Percentiles rank a stretch among this genome's conserved stretches.
These are phyloP conservation scores for Haplographium delicatum DNA, from an alignment of 495 filamentous ascomycete species.

Conservation along the genomic window DNA sequence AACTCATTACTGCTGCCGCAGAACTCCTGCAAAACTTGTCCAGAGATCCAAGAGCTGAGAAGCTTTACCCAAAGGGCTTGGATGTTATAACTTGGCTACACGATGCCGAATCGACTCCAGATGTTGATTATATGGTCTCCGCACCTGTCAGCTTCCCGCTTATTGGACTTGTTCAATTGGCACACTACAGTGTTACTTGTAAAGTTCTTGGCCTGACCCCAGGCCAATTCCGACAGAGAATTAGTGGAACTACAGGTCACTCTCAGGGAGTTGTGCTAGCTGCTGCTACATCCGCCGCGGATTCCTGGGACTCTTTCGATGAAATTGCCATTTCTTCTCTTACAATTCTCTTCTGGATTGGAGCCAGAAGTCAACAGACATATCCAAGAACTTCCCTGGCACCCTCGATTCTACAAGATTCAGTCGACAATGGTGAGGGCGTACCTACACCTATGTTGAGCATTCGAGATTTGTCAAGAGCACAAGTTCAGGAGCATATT, in stretches of 20 bases:
- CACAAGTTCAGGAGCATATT: conserved; percentile 88
- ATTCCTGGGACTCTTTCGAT: conserved; percentile 85
- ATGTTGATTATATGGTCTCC: conserved; percentile 92
- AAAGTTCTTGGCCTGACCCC: conserved; percentile 82
- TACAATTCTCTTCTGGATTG: conserved; percentile 99
- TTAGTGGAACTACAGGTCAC: conserved; percentile 89
- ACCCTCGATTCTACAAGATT: conserved; percentile 90
- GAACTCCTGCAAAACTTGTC: conserved; percentile 80
- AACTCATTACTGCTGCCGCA: conserved; percentile 72
- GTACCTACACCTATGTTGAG: conserved; percentile 95
- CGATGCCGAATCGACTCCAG: conserved; percentile 79
- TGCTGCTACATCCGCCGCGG: conserved; percentile 82
- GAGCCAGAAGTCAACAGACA: conserved; percentile 94
- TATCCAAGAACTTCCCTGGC: conserved; percentile 92
- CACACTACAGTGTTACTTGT: conserved; percentile 91
- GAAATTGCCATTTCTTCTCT: conserved; percentile 70
- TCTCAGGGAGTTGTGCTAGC: conserved; percentile 95
- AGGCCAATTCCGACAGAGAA: conserved; percentile 72
- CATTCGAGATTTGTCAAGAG: conserved; percentile 81
- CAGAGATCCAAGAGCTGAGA: conserved; percentile 78
- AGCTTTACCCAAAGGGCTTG: conserved; percentile 92
- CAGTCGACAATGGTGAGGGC: conserved; percentile 88
- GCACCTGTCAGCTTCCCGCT: conserved; percentile 95
- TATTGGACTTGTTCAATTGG: conserved; percentile 91
- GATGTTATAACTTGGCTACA: conserved; percentile 92